Conservation (phyloP, 768 basidiomycete species). For the Exsudoporus frostii region DNA sequence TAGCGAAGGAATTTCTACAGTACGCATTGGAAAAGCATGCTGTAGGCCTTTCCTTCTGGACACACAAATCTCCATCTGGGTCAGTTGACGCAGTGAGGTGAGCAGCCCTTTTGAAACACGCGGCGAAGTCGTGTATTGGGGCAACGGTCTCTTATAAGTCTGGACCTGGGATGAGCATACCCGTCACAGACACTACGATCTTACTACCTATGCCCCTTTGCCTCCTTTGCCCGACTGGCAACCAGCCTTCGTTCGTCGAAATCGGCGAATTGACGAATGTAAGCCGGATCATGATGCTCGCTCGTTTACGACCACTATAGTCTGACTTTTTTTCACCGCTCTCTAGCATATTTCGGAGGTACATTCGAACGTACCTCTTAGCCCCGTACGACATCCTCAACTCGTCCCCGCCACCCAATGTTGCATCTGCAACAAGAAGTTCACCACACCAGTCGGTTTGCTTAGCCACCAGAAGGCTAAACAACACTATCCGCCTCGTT, state of each 20-base stretch:
- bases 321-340: constrained; percentile 4
- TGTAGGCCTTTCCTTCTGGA: constrained; percentile 19
- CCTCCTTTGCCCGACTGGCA: constrained; percentile 21
- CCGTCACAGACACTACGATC: constrained; percentile 16
- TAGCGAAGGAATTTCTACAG: constrained; percentile 8
- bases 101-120: constrained; percentile 27
- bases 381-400: background rate
- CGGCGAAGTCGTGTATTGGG: constrained; percentile 32
- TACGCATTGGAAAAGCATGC: constrained; percentile 27
- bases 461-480: constrained; percentile 23
- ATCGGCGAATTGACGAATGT: constrained; percentile 18
- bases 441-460: constrained; percentile 16
- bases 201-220: constrained; percentile 23
- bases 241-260: constrained; percentile 23
- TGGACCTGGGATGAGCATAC: constrained; percentile 11
- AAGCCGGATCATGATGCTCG: background rate
- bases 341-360: constrained; percentile 22
- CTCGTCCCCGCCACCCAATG: constrained; percentile 16
- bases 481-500: constrained; percentile 14
- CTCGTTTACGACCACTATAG: background rate
- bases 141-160: constrained; percentile 31
- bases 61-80: constrained; percentile 23
- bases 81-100: constrained; percentile 24
- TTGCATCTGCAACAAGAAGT: constrained; percentile 27
- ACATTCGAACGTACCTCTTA: constrained; percentile 10